These are phyloP conservation scores for Eimeria acervulina DNA, from an alignment of 169 alveolate genomes.

Conservation along the genomic window DNA sequence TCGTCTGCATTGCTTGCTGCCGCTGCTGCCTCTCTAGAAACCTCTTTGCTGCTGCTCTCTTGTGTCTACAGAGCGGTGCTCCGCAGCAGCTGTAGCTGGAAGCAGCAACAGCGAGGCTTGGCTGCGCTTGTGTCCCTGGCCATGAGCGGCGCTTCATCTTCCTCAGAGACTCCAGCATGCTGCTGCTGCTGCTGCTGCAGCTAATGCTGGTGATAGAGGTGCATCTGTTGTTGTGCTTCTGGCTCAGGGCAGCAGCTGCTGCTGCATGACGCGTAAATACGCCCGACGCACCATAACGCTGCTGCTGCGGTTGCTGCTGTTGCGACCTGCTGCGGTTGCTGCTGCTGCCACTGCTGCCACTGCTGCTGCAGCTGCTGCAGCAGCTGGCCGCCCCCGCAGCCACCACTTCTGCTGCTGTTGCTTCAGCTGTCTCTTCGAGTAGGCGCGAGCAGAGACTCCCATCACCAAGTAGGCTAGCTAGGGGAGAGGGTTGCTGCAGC, in stretches of 20 bases:
- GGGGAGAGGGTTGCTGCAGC: conserved; percentile 57
- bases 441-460: conserved; percentile 52
- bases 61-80: conserved; percentile 46
- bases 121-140: not conserved
- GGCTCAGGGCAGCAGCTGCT: not conserved
- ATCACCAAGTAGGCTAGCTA: not conserved
- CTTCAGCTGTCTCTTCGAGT: conserved; percentile 31
- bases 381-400: conserved; percentile 29
- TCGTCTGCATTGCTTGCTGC: not conserved
- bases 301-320: conserved; percentile 55
- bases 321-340: conserved; percentile 39
- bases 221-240: no score
- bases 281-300: not conserved
- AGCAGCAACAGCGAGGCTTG: not conserved
- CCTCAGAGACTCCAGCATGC: not conserved
- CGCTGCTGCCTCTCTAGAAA: conserved; percentile 43
- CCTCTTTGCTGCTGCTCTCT: conserved; percentile 62
- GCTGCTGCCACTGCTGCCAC: no score
- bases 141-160: not conserved
- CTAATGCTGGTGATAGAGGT: not conserved
- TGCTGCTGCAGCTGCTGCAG: not conserved
- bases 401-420: conserved; percentile 53
- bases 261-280: not conserved
- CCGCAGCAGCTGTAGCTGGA: conserved; percentile 61
- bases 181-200: conserved; percentile 12